Conservation (phyloP, 805 yeast genomes). For the Lachancea nothofagi region DNA sequence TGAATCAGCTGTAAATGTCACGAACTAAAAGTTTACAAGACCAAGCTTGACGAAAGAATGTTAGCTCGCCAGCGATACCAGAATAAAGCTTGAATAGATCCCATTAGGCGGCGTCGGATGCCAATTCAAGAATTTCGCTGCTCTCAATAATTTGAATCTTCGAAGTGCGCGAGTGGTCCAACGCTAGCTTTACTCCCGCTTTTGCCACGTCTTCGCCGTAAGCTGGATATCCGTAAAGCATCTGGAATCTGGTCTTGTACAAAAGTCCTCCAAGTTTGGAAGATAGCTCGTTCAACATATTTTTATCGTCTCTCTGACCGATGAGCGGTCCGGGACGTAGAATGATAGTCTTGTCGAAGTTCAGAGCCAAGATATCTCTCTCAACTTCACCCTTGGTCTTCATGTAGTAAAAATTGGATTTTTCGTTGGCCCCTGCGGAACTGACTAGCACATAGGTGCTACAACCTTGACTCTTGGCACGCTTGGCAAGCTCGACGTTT, state of each 20-base stretch:
- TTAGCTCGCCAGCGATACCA: too few relatives aligned
- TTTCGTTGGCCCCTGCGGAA: conserved; percentile 54
- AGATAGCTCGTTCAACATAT: conserved; percentile 32
- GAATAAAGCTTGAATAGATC: too few relatives aligned
- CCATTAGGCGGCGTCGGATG: too few relatives aligned
- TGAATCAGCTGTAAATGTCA: too few relatives aligned
- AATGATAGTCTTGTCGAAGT: conserved; percentile 67
- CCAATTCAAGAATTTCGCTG: conserved; percentile 26
- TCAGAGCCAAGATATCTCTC: conserved; percentile 53
- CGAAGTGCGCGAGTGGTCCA: conserved; percentile 20
- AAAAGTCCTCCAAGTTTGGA: conserved; percentile 32
- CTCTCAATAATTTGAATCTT: conserved; percentile 31
- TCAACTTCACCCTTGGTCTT: conserved; percentile 74
- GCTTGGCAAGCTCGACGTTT: conserved; percentile 61
- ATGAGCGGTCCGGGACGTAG: conserved; percentile 71
- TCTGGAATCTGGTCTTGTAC: conserved; percentile 34
- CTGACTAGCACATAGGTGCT: conserved; percentile 64
- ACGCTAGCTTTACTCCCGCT: conserved; percentile 44
- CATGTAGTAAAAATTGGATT: conserved; percentile 56
- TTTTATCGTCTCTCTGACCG: conserved; percentile 53
- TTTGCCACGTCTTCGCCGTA: conserved; percentile 61
- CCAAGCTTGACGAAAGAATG: too few relatives aligned
- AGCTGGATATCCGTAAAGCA: conserved; percentile 41
- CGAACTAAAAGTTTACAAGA: too few relatives aligned
- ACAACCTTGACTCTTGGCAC: conserved; percentile 66